Evolutionary conservation across 164 flowering plant genomes (phyloP).

Genomic region (Vitis rotundifolia): DNA sequence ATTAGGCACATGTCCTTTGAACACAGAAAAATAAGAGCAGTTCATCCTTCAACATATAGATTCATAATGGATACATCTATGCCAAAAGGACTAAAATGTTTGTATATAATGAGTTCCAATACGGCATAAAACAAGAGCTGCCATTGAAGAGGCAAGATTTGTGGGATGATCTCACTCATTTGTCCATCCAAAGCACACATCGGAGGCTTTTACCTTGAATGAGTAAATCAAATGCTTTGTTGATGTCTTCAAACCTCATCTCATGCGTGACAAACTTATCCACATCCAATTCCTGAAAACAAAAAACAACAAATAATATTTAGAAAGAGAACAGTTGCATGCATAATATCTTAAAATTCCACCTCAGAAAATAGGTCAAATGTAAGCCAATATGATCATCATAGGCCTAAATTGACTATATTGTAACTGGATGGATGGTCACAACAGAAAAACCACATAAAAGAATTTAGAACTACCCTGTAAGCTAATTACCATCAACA

Average conservation of each 20-base stretch:
- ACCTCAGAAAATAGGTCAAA: too few relatives aligned
- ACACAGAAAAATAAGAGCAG: neutral
- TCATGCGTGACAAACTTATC: slow-evolving; percentile 71
- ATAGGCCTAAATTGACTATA: too few relatives aligned
- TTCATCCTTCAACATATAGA: neutral
- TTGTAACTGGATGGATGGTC: too few relatives aligned
- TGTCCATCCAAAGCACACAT: slow-evolving; percentile 66
- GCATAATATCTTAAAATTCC: too few relatives aligned
- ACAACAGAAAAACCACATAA: too few relatives aligned
- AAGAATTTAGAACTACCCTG: too few relatives aligned
- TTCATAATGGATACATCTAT: neutral
- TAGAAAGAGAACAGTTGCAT: too few relatives aligned
- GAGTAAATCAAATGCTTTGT: slow-evolving; percentile 63
- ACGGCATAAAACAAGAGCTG: neutral
- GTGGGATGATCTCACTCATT: slow-evolving; percentile 19
- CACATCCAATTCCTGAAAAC: slow-evolving; percentile 51
- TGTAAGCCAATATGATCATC: too few relatives aligned
- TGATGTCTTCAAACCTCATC: slow-evolving; percentile 50
- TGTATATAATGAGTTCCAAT: too few relatives aligned
- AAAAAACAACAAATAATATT: neutral
- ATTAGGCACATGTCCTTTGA: neutral
- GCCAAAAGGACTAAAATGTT: too few relatives aligned
- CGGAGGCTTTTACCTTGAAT: slow-evolving; percentile 50
- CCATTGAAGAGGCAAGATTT: neutral
- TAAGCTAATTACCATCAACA: too few relatives aligned